phyloP scores from a whole-genome alignment of 768 basidiomycete species.

The Tricholoma furcatifolium region DNA sequence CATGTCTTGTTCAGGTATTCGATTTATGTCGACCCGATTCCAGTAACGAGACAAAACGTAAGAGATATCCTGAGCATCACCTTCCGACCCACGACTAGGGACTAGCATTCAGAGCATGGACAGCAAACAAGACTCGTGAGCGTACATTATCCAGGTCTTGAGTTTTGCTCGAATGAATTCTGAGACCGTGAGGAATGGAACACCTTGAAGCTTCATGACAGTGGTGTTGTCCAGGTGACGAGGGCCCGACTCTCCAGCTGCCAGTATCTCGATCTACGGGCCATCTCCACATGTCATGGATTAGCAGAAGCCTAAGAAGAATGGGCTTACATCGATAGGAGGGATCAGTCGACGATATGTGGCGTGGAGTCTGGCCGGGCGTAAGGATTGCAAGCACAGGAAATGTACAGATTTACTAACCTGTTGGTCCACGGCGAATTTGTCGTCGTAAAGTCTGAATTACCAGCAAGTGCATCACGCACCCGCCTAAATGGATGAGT shows the following conservation, averaged over 20 bases:
- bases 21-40: slow-evolving; percentile 83
- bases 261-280: slow-evolving; percentile 75
- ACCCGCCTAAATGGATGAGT: slow-evolving; percentile 78
- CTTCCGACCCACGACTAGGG: slow-evolving; percentile 62
- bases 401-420: slow-evolving; percentile 34
- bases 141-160: slow-evolving; percentile 80
- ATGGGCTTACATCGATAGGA: slow-evolving; percentile 62
- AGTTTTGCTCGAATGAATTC: slow-evolving; percentile 87
- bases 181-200: slow-evolving; percentile 82
- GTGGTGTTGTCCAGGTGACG: slow-evolving; percentile 68
- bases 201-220: slow-evolving; percentile 62
- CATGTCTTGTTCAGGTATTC: slow-evolving; percentile 86
- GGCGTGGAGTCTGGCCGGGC: slow-evolving; percentile 57
- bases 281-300: slow-evolving; percentile 5
- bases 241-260: slow-evolving; percentile 80
- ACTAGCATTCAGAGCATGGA: slow-evolving; percentile 16
- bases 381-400: slow-evolving; percentile 8
- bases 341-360: slow-evolving; percentile 78
- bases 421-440: slow-evolving; percentile 88
- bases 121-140: slow-evolving; percentile 11
- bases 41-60: slow-evolving; percentile 74
- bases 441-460: slow-evolving; percentile 61
- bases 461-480: slow-evolving; percentile 69
- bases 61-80: slow-evolving; percentile 76
- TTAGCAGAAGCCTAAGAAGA: background rate